Evolutionary conservation across 257 asterid species (phyloP), one percentile per base, ranked within the genome.

Genomic region (Rhazya stricta): DNA sequence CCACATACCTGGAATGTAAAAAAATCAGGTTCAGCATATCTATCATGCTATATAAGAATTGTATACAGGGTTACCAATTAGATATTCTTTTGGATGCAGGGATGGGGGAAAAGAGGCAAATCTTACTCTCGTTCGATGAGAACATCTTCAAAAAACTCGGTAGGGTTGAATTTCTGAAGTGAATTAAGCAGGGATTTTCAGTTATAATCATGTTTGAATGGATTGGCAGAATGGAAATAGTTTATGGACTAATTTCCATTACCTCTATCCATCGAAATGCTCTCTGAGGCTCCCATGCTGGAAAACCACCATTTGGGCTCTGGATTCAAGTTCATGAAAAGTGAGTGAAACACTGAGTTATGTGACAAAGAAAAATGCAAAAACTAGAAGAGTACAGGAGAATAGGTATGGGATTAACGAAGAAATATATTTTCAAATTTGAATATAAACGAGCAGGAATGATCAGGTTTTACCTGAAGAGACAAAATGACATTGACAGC

Each of bases 201-300:
- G 53, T 58, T 25, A 27, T 36, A 27, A 25, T 58, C 6, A 25
- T 7, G 9, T 41, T 73, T 39, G 6, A n/a, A 34, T 39, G 39
- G 19, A 60, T 4, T 60, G 36, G 19, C 3, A 3, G 21, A 74
- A 75, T 32, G 18, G n/a, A 53, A 39, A 11, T 18, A 67, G 8
- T 3, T 60, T 29, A 29, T 29, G 23, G 23, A 6, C n/a, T 1
- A 54, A 5, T 15, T 11, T 42, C 9, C 1, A 9, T 71, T 80
- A 84, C 91, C 93, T 89, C 93, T 39, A 89, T 19, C 90, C 91
- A 89, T 1, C 56, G 74, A 32, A 82, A 66, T n/a, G 89, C 88
- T 60, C 84, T 61, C 15, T 51, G 70, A 67, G 91, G 90, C 84
- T 89, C 94, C 94, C 94, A 85, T 42, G 88, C 90, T 10, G 90